Evolutionary conservation across 2,329 filamentous ascomycete species (phyloP), one percentile per base, ranked within the genome.

Genomic region (Herpotrichia juniperi): DNA sequence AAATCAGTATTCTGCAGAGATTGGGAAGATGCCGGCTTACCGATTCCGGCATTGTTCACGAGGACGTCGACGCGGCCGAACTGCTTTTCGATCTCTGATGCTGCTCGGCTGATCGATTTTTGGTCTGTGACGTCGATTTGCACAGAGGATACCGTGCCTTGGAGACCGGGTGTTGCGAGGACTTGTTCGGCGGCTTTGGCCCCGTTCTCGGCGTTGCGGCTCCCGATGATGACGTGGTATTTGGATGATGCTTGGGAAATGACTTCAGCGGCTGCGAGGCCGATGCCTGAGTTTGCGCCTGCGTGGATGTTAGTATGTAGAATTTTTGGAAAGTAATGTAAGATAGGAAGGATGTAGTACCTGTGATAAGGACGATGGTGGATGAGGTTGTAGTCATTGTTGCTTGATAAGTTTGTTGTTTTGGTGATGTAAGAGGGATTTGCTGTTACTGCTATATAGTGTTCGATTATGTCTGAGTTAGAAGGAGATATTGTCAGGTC

Each of bases 1-100:
- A n/a, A n/a, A n/a, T n/a, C n/a, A n/a, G n/a, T n/a, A n/a, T n/a
- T n/a, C n/a, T n/a, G n/a, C n/a, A n/a, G n/a, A n/a, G n/a, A n/a
- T n/a, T n/a, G n/a, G n/a, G n/a, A n/a, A n/a, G n/a, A n/a, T n/a
- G n/a, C n/a, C n/a, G n/a, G n/a, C n/a, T n/a, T n/a, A n/a, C n/a
- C n/a, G n/a, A n/a, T n/a, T n/a, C 48, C 42, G 17, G 48, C 48
- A 24, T 52, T 52, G 28, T 52, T 52, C 16, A 52, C 25, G 19
- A 52, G 28, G 25, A 25, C 19, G 30, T 52, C 49, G 24, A 52
- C 2, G 11, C 24, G 14, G 7, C 25, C 43, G n/a, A 19, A 24
- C 4, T 30, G 28, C 11, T 8, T 24, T 26, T 42, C 9, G 5
- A 52, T 19, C 22, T 22, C 30, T 19, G 25, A 21, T 24, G 42